Base-by-base conservation (phyloP, 345 rosid genomes). In the Melaleuca quinquenervia region DNA sequence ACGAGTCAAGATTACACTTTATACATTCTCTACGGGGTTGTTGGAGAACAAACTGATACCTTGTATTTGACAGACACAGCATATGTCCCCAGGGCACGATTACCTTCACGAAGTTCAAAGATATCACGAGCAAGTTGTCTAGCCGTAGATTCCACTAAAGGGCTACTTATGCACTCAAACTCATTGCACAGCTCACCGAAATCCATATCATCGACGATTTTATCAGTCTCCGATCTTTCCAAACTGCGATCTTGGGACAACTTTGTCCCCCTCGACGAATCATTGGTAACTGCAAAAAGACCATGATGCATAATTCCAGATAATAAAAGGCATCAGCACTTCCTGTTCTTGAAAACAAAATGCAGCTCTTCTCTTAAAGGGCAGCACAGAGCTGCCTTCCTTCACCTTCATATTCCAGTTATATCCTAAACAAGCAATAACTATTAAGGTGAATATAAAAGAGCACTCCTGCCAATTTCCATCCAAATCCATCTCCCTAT, bases 121-220 rank as follows among this genome's bases (percentile, higher is more conserved):
- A 97, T 95, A 64, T 97, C 99, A 5, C 94, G 95, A 1, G 87
- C 94, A 11, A 97, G 95, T 89, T 97, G 97, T 82, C 98, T 92
- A 1, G 98, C 98, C 0, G 98, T 94, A 50, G 99, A 93, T 90
- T 97, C 99, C 48, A 95, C 98, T 83, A 88, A 89, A 7, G 99
- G 99, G 82, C 99, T 97, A 84, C 98, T 97, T 50, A 92, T 87
- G 90, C 99, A 97, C 90, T 95, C 97, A 83, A 97, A 97, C 54
- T 95, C 99, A 82, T 97, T 90, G 91, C 98, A 97, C 53, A 97
- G 90, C 86, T 94, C 97, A 9, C 98, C 98, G 64, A 97, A 97
- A 86, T 97, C 92, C 93, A 97, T 90, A 50, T 90, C 93, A 83
- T 97, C 96, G 6, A 96, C 95, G 20, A 96, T 89, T 89, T 85